phyloP scores from a whole-genome alignment of 352 stramenopile species.

The Pythium sukuiense region DNA sequence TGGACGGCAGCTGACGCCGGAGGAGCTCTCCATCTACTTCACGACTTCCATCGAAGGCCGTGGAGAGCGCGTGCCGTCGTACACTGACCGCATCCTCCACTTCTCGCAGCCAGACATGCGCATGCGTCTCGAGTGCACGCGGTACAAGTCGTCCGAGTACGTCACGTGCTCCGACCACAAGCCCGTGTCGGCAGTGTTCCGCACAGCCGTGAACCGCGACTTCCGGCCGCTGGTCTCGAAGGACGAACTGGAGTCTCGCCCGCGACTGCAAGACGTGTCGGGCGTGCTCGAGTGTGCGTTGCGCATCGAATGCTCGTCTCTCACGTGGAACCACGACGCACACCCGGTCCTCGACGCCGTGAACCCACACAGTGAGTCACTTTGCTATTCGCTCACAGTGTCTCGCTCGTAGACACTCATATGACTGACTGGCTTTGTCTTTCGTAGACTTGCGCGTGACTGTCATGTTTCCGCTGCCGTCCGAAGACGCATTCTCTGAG shows the following conservation, averaged over 20 bases:
- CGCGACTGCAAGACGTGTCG: conserved; percentile 60
- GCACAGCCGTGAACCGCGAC: conserved; percentile 62
- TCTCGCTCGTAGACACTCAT: not conserved
- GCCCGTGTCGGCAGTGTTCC: conserved; percentile 72
- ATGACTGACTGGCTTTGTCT: not conserved
- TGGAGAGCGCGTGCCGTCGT: conserved; percentile 78
- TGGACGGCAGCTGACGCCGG: conserved; percentile 10
- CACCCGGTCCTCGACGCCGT: conserved; percentile 25
- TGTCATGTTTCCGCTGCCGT: conserved; percentile 76
- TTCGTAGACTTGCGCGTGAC: conserved; percentile 38
- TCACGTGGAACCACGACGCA: conserved; percentile 48
- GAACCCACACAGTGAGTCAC: conserved; percentile 26
- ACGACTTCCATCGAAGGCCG: conserved; percentile 57
- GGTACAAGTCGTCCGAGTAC: conserved; percentile 76
- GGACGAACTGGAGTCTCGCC: conserved; percentile 42
- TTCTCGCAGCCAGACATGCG: conserved; percentile 74
- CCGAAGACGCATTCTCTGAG: conserved; percentile 81
- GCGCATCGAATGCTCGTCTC: conserved; percentile 45
- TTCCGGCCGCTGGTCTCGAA: conserved; percentile 49
- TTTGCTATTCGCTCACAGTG: conserved; percentile 3
- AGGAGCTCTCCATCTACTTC: conserved; percentile 51
- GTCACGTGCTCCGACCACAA: conserved; percentile 85
- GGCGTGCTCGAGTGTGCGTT: conserved; percentile 63
- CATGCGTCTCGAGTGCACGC: conserved; percentile 54
- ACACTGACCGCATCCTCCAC: conserved; percentile 89